phyloP scores from a whole-genome alignment of 495 filamentous ascomycete genomes.

The Saxispiralis lemnorum region DNA sequence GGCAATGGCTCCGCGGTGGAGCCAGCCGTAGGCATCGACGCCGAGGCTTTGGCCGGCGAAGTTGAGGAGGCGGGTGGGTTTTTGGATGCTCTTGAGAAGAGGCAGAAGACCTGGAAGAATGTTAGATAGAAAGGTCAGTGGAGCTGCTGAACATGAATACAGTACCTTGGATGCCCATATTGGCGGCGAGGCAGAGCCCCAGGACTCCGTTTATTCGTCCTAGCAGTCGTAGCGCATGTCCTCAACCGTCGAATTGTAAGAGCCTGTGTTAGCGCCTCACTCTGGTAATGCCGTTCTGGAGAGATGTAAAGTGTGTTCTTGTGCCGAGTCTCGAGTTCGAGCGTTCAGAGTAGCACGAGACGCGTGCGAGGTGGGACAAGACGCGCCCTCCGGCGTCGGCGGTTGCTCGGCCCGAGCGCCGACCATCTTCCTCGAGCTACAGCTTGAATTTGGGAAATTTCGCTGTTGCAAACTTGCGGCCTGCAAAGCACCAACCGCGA shows the following conservation, averaged over 20 bases:
- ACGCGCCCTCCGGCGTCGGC: too few species aligned
- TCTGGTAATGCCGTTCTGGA: neutral
- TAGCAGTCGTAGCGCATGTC: too few species aligned
- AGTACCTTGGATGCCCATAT: constrained; percentile 58
- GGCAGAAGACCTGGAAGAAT: constrained; percentile 55
- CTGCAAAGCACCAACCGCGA: too few species aligned
- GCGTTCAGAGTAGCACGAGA: too few species aligned
- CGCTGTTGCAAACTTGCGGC: too few species aligned
- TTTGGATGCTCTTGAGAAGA: constrained; percentile 88
- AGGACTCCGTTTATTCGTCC: neutral
- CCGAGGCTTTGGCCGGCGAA: constrained; percentile 78
- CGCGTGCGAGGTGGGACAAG: too few species aligned
- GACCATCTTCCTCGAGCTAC: too few species aligned
- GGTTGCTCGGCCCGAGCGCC: too few species aligned
- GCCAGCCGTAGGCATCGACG: constrained; percentile 94
- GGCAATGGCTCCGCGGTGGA: constrained; percentile 79
- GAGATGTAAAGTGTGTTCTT: neutral
- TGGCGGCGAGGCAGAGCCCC: constrained; percentile 15
- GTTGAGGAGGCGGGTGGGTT: constrained; percentile 67
- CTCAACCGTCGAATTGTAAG: neutral
- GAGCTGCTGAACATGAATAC: constrained; percentile 1
- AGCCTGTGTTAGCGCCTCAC: neutral
- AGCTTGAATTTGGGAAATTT: too few species aligned
- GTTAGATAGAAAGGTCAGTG: constrained; percentile 4
- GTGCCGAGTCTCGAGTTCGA: too few species aligned